Evolutionary conservation across 768 basidiomycete species (phyloP), one percentile per base, ranked within the genome.

Genomic region (Melanogaster broomeanus): DNA sequence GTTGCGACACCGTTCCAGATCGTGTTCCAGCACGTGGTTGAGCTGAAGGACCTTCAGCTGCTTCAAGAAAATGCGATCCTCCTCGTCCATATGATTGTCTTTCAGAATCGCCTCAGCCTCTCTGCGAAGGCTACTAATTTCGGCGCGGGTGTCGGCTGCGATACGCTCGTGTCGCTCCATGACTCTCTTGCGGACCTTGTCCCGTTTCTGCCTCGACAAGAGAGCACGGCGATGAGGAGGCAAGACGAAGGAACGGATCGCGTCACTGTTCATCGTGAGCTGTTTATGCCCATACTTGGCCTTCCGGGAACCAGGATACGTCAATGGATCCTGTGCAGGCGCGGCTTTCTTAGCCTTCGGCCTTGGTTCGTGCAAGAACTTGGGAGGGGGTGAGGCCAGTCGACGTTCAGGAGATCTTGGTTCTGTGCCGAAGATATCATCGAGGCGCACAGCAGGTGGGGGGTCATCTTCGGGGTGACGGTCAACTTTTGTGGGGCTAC

Each of bases 21-120:
- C 51, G 8, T 64, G 47, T 0, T 37, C 7, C 33, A 52, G 18
- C 7, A 24, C 10, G 2, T 61, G 53, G 2, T 70, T 49, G 2
- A 60, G 11, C 1, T 55, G 49, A 22, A 69, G 57, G 0, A 35
- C 45, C 19, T 6, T 18, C 0, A 70, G 49, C 16, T 69, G 67
- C 42, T 53, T 12, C 48, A 67, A 33, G 38, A 71, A 67, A 18
- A 69, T 57, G 12, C 11, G 43, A 30, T 71, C 67, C 24, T 63
- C 51, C 6, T 19, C 15, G 18, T 41, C 25, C 62, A 67, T 61
- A 13, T 31, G 18, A 4, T 31, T 46, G 2, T 53, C 43, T 5
- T 15, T 25, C 62, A 67, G 69, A 10, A 62, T 19, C 41, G 10
- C 2, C 39, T 62, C 45, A 6, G 65, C 64, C 15, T 64, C 41